Conservation (phyloP, 1,139 yeast species). For the Candida tetrigidarum region DNA sequence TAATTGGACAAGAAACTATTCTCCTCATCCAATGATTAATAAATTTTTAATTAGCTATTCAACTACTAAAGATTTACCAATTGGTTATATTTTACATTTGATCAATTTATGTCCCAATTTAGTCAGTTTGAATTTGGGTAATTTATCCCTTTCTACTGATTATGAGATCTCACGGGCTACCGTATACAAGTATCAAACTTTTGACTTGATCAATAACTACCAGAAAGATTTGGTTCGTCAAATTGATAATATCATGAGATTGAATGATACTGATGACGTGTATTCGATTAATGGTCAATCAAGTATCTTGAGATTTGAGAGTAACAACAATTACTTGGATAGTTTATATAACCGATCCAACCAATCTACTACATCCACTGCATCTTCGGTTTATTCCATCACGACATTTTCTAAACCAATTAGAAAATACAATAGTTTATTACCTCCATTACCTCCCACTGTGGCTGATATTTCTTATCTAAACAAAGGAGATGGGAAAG, state of each 20-base stretch:
- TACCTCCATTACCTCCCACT: conserved; percentile 40
- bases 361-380: conserved; percentile 25
- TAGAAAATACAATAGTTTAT: conserved; percentile 38
- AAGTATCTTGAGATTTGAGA: conserved; percentile 11
- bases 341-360: conserved; percentile 15
- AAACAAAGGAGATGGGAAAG: conserved; percentile 41
- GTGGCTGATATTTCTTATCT: conserved; percentile 31
- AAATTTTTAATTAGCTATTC: conserved; percentile 60
- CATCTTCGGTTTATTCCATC: conserved; percentile 37
- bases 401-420: conserved; percentile 33
- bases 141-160: conserved; percentile 60
- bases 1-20: conserved; percentile 10
- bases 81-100: conserved; percentile 67
- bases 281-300: conserved; percentile 5
- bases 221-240: conserved; percentile 32
- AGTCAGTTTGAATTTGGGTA: conserved; percentile 52
- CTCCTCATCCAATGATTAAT: conserved; percentile 62
- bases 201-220: conserved; percentile 44
- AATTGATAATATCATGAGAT: conserved; percentile 28
- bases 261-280: conserved; percentile 12
- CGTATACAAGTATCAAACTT: conserved; percentile 41
- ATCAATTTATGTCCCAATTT: conserved; percentile 63
- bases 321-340: conserved; percentile 8
- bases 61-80: conserved; percentile 65
- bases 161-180: conserved; percentile 47